These are phyloP conservation scores for Salix dunnii DNA, from an alignment of 345 rosid genomes.

Conservation along the genomic window DNA sequence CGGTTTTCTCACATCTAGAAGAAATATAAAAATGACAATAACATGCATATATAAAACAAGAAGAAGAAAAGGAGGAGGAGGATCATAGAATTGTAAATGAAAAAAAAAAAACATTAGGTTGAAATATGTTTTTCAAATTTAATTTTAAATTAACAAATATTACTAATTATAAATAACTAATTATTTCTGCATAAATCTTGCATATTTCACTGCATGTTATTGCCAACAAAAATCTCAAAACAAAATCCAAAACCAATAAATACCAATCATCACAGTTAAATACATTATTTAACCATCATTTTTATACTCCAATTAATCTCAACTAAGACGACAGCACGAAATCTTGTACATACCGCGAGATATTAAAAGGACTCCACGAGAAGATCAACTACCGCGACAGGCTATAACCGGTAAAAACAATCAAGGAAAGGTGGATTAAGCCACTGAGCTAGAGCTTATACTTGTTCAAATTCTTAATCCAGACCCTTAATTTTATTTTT, in stretches of 20 bases:
- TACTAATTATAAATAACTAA: too few relatives aligned
- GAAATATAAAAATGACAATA: too few relatives aligned
- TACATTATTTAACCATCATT: slow-evolving; percentile 8
- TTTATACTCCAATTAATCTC: neutral
- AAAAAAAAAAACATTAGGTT: too few relatives aligned
- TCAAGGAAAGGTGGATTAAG: neutral
- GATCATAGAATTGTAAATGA: too few relatives aligned
- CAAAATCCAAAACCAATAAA: slow-evolving; percentile 3
- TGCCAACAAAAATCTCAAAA: neutral
- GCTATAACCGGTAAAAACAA: slow-evolving; percentile 9
- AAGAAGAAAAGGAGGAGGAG: too few relatives aligned
- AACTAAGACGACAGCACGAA: neutral
- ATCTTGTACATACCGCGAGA: neutral
- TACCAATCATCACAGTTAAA: slow-evolving; percentile 13
- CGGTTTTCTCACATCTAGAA: fast-evolving
- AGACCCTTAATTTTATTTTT: neutral
- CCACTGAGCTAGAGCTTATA: neutral
- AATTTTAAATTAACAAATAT: too few relatives aligned
- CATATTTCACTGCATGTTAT: too few relatives aligned
- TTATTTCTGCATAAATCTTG: too few relatives aligned
- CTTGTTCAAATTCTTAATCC: neutral
- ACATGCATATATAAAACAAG: too few relatives aligned
- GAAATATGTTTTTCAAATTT: too few relatives aligned
- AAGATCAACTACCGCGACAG: slow-evolving; percentile 10
- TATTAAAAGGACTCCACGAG: neutral